Evolutionary conservation across 1,284 basidiomycete genomes (phyloP), one percentile per base, ranked within the genome.

Genomic region (Cryptococcus maquisensis): DNA sequence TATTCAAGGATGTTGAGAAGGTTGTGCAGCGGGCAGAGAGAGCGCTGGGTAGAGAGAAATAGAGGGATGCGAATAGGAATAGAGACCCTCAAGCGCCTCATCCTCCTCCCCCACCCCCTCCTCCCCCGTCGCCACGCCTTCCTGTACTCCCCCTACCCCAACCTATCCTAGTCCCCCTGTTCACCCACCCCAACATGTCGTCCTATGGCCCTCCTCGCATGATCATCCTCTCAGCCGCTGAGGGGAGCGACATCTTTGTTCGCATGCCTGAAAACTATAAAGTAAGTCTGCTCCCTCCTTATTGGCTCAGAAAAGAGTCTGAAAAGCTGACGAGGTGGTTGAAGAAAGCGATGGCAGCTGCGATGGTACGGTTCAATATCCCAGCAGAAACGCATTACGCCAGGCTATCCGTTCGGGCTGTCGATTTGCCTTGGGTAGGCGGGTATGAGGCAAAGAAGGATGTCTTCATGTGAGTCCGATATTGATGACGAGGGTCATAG

Each of bases 271-370:
- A 55, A 2, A 64, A 58, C 1, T 72, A 59, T 42, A 71, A 72
- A 13, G 72, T 71, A 57, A 61, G 67, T 66, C 13, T 8, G 39
- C 8, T 15, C 21, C 40, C n/a, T 32, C 20, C 16, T 21, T n/a
- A 37, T 23, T 23, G 16, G 0, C 26, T 21, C 26, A 5, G 4
- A 23, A 9, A n/a, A 26, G n/a, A n/a, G n/a, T 46, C 1, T 46
- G 40, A 18, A 42, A 42, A 42, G 40, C 40, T 42, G n/a, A 42
- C 2, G 3, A 18, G 20, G 18, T 23, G n/a, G 18, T 42, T n/a
- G 7, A 10, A 74, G 72, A 74, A 72, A 67, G 70, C 71, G 0
- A n/a, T 74, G 6, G 41, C 40, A 23, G 47, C 61, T 12, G 70
- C 68, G 2, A 57, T 51, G 4, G 66, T 70, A 10, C 68, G 66